Conservation (phyloP, 2,329 filamentous ascomycete genomes). For the Nannizziopsis arthrosporioides region DNA sequence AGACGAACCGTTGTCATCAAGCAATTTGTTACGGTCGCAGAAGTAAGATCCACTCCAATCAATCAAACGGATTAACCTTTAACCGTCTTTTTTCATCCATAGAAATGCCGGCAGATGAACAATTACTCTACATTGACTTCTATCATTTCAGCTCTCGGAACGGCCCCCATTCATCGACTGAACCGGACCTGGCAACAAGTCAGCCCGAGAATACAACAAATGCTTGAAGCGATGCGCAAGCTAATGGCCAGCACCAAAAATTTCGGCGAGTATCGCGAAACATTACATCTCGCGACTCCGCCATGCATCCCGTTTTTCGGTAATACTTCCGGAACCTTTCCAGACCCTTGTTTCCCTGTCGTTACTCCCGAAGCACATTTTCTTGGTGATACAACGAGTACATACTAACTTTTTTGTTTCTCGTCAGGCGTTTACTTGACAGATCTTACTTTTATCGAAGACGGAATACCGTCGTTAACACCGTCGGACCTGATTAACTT, state of each 20-base stretch:
- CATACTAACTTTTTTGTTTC: conserved; percentile 1
- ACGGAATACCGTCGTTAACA: conserved; percentile 92
- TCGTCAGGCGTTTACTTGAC: conserved; percentile 78
- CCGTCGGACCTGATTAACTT: conserved; percentile 97
- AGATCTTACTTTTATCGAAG: conserved; percentile 95
- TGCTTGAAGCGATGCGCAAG: conserved; percentile 80
- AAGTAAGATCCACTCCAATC: conserved; percentile 45
- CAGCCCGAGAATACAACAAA: conserved; percentile 66
- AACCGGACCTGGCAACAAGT: conserved; percentile 92
- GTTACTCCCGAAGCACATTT: not conserved
- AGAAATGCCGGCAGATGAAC: conserved; percentile 90
- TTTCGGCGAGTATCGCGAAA: conserved; percentile 91
- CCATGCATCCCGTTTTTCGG: conserved; percentile 98
- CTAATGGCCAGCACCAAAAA: conserved; percentile 98
- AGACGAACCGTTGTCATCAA: conserved; percentile 96
- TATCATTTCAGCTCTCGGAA: conserved; percentile 90
- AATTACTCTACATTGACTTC: conserved; percentile 97
- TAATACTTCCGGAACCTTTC: conserved; percentile 30
- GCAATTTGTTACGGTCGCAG: conserved; percentile 91
- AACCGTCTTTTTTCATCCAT: not conserved
- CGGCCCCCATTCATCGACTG: conserved; percentile 85
- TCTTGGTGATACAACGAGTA: not conserved
- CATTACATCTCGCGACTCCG: conserved; percentile 81
- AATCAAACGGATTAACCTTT: no score
- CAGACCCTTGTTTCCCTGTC: conserved; percentile 1